A percentile compares a stretch with the other conserved stretches of the same genome.
Conservation (phyloP, 148 eudicot genomes). For the Simmondsia chinensis region DNA sequence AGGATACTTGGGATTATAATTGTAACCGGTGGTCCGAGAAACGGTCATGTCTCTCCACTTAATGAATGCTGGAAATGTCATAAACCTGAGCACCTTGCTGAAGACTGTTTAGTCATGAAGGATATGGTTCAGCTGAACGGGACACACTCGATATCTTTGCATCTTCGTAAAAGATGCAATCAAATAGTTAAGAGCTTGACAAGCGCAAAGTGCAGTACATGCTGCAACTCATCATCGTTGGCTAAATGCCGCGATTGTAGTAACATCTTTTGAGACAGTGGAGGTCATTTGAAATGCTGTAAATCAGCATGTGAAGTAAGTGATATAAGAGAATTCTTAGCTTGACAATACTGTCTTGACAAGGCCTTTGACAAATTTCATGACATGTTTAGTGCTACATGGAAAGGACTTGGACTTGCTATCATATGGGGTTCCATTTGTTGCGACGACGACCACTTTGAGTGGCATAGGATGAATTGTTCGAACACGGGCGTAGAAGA, state of each 20-base stretch:
- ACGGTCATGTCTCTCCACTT: constrained; percentile 37
- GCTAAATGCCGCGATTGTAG: constrained; percentile 41
- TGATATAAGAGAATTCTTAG: constrained; percentile 42
- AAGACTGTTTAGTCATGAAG: constrained; percentile 41
- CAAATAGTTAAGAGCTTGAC: constrained; percentile 24
- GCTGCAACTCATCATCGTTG: constrained; percentile 32
- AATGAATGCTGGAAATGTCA: constrained; percentile 53
- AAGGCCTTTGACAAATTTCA: constrained; percentile 59
- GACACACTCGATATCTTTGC: constrained; percentile 21
- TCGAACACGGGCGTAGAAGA: constrained; percentile 34
- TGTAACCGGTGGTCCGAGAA: constrained; percentile 40
- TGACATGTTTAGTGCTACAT: constrained; percentile 43
- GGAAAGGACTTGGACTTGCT: constrained; percentile 47
- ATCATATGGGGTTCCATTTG: constrained; percentile 41
- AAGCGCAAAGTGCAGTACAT: constrained; percentile 35
- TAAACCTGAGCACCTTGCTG: constrained; percentile 49
- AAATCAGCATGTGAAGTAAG: constrained; percentile 49
- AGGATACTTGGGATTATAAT: constrained; percentile 40
- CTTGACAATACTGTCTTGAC: constrained; percentile 44
- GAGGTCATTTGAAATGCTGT: constrained; percentile 57
- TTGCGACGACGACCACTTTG: constrained; percentile 62
- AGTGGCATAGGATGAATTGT: constrained; percentile 56
- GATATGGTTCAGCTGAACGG: constrained; percentile 13
- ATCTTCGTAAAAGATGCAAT: constrained; percentile 46
- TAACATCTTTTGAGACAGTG: constrained; percentile 42